phyloP scores from a whole-genome alignment of 2,329 filamentous ascomycete genomes.

The Geosmithia flava region DNA sequence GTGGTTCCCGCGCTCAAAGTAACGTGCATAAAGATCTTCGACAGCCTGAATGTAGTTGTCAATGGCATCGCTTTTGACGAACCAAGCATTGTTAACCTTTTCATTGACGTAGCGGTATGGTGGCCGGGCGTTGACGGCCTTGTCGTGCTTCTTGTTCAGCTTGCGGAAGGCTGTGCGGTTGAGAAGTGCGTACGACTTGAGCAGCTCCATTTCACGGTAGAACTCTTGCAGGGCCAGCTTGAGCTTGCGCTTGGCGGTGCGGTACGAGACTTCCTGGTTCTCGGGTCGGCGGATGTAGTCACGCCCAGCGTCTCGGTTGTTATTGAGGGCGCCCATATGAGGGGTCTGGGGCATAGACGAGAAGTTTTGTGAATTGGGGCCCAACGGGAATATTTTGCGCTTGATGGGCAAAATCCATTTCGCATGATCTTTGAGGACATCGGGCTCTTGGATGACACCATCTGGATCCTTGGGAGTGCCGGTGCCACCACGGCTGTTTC shows the following conservation, averaged over 20 bases:
- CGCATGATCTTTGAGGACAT: background rate
- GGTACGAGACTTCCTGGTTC: conserved; percentile 58
- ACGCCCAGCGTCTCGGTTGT: conserved; percentile 19
- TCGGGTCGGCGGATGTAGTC: conserved; percentile 39
- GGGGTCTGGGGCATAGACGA: conserved; percentile 40
- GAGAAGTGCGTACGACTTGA: conserved; percentile 82
- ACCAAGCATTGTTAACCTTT: conserved; percentile 81
- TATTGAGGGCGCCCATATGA: conserved; percentile 14
- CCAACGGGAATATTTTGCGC: conserved; percentile 39
- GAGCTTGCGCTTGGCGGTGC: conserved; percentile 79
- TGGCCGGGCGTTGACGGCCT: conserved; percentile 67
- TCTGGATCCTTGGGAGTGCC: background rate
- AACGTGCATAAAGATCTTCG: conserved; percentile 86
- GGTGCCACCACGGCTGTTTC: background rate
- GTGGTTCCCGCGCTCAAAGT: conserved; percentile 87
- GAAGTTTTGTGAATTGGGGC: conserved; percentile 48
- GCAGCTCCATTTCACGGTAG: conserved; percentile 78
- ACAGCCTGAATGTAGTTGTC: conserved; percentile 70
- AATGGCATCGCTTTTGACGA: conserved; percentile 77
- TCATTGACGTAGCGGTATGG: conserved; percentile 77
- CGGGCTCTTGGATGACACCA: background rate
- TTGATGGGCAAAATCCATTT: conserved; percentile 41
- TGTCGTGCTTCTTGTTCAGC: conserved; percentile 98
- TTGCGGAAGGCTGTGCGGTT: conserved; percentile 93
- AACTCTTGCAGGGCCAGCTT: conserved; percentile 88